Percentiles rank a stretch among this genome's conserved stretches.
These are phyloP conservation scores for Xylariaceae sp. DNA, from an alignment of 2,329 filamentous ascomycete species.

Conservation along the genomic window DNA sequence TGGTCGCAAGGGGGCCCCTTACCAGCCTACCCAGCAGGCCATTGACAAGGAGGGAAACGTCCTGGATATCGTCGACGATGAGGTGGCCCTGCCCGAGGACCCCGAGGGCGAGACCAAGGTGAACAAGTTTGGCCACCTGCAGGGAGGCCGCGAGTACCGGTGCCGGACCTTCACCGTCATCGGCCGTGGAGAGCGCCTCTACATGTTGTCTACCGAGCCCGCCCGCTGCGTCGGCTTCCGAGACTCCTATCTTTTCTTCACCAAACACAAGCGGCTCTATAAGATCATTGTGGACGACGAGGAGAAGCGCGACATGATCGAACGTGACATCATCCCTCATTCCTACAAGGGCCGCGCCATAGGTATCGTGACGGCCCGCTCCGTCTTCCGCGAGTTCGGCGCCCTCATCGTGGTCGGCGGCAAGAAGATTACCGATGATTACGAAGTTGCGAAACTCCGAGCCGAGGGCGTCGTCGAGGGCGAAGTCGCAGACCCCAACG, in stretches of 20 bases:
- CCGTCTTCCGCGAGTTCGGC: slow-evolving; percentile 94
- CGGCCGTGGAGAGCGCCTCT: slow-evolving; percentile 75
- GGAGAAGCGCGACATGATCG: slow-evolving; percentile 95
- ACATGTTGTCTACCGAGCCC: slow-evolving; percentile 98
- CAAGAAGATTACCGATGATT: slow-evolving; percentile 80
- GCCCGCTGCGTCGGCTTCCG: slow-evolving; percentile 94
- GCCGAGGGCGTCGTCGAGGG: slow-evolving; percentile 78
- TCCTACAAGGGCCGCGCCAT: slow-evolving; percentile 98
- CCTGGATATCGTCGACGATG: slow-evolving; percentile 84
- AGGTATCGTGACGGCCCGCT: slow-evolving; percentile 90
- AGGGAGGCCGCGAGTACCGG: slow-evolving; percentile 82
- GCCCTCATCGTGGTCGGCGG: slow-evolving; percentile 90
- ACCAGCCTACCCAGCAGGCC: slow-evolving; percentile 73
- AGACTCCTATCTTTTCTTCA: slow-evolving; percentile 98
- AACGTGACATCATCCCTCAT: slow-evolving; percentile 90
- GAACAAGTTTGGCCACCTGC: slow-evolving; percentile 76
- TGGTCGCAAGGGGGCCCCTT: slow-evolving; percentile 59
- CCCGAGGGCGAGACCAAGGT: slow-evolving; percentile 88
- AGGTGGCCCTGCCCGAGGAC: slow-evolving; percentile 83
- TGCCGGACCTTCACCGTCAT: slow-evolving; percentile 91
- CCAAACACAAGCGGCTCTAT: slow-evolving; percentile 91
- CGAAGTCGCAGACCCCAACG: slow-evolving; percentile 83
- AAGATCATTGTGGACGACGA: slow-evolving; percentile 98
- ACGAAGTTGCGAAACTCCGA: slow-evolving; percentile 67
- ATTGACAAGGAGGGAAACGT: slow-evolving; percentile 92